Conservation (phyloP, 2,329 filamentous ascomycete species). For the Diaporthe velutina region DNA sequence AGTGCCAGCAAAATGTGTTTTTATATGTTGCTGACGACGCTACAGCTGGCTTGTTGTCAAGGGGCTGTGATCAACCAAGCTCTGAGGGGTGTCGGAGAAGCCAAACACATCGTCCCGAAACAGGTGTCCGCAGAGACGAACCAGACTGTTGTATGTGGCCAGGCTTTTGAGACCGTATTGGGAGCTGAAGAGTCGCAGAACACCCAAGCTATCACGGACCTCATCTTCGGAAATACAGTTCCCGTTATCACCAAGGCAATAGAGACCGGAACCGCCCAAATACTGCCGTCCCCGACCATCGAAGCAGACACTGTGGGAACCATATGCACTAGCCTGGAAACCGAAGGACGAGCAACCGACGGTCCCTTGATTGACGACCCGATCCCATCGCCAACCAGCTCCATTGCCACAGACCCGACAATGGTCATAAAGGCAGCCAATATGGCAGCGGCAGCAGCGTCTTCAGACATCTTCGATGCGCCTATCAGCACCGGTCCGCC, state of each 20-base stretch:
- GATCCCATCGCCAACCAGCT: conserved; percentile 36
- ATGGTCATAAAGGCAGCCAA: conserved; percentile 44
- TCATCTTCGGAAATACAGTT: conserved; percentile 41
- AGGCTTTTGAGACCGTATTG: no score
- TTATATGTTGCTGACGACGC: conserved; percentile 36
- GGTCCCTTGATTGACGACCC: conserved; percentile 43
- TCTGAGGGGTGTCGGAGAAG: not conserved
- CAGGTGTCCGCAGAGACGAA: conserved; percentile 4
- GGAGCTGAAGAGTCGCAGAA: conserved; percentile 27
- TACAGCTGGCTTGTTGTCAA: conserved; percentile 36
- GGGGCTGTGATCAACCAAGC: not conserved
- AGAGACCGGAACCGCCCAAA: conserved; percentile 50
- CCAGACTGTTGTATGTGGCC: conserved; percentile 14
- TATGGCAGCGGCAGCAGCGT: conserved; percentile 42
- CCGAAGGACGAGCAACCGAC: conserved; percentile 41
- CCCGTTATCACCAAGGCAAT: conserved; percentile 48
- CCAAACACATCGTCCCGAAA: not conserved
- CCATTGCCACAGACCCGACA: conserved; percentile 25
- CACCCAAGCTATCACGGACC: conserved; percentile 11
- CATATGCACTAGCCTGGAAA: conserved; percentile 50
- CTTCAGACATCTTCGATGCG: conserved; percentile 64
- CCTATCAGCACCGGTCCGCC: conserved; percentile 68
- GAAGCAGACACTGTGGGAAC: conserved; percentile 49
- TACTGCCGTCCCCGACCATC: conserved; percentile 47
- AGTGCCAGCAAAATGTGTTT: conserved; percentile 26